Evolutionary conservation across 768 basidiomycete genomes (phyloP).

Genomic region (Chalciporus piperatus): DNA sequence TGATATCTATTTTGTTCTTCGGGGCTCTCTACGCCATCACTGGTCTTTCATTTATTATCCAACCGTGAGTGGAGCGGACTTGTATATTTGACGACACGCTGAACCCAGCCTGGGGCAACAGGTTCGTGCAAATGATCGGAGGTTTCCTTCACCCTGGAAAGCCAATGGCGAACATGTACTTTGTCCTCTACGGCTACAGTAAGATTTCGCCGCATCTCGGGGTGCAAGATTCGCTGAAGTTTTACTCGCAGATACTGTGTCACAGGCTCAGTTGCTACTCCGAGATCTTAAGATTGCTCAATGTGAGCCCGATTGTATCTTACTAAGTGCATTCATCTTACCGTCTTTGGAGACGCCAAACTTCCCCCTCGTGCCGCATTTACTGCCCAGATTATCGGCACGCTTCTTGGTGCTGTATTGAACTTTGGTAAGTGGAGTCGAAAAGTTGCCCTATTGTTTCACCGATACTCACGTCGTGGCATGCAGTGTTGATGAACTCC

Average conservation of each 20-base stretch:
- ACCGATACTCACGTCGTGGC: constrained; percentile 36
- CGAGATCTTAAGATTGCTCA: constrained; percentile 51
- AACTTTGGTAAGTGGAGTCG: constrained; percentile 57
- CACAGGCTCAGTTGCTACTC: constrained; percentile 50
- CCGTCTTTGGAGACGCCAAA: constrained; percentile 43
- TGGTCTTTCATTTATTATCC: constrained; percentile 25
- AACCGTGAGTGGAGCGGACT: constrained; percentile 19
- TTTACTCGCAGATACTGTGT: constrained; percentile 43
- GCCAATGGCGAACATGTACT: constrained; percentile 45
- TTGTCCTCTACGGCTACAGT: constrained; percentile 48
- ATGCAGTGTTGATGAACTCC: constrained; percentile 41
- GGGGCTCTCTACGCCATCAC: constrained; percentile 54
- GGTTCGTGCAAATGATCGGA: constrained; percentile 37
- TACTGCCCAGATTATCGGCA: constrained; percentile 49
- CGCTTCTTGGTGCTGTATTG: constrained; percentile 28
- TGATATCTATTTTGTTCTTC: constrained; percentile 53
- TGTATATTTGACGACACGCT: background rate
- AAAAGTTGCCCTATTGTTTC: constrained; percentile 37
- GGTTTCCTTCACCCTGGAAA: constrained; percentile 36
- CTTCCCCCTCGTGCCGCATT: constrained; percentile 68
- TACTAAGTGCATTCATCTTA: constrained; percentile 37
- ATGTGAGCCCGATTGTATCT: constrained; percentile 11
- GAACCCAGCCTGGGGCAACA: constrained; percentile 1
- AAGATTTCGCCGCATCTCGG: constrained; percentile 8
- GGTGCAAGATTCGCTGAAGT: constrained; percentile 40